phyloP scores from a whole-genome alignment of 371 early-diverging fungal genomes.

The Apophysomyces sp. region DNA sequence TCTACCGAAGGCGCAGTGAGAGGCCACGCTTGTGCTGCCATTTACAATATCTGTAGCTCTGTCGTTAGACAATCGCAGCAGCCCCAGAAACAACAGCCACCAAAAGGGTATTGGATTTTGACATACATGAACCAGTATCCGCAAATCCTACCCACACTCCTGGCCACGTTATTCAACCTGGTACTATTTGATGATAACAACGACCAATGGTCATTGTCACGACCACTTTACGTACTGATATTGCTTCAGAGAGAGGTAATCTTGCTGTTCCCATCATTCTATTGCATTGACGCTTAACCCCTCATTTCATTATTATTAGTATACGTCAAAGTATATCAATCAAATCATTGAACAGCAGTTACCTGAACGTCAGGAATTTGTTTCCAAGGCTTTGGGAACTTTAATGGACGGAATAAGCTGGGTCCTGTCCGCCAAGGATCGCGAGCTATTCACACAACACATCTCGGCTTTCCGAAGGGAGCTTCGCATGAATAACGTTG shows the following conservation, averaged over 20 bases:
- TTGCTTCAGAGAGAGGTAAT: constrained; percentile 68
- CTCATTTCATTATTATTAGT: constrained; percentile 29
- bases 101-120: constrained; percentile 38
- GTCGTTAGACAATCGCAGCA: constrained; percentile 36
- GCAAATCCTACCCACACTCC: constrained; percentile 53
- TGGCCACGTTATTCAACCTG: constrained; percentile 65
- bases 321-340: constrained; percentile 63
- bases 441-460: constrained; percentile 77
- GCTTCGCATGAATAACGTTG: constrained; percentile 16
- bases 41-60: constrained; percentile 71
- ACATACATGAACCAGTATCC: constrained; percentile 49
- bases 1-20: constrained; percentile 49
- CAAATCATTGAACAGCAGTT: constrained; percentile 70
- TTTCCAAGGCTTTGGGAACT: constrained; percentile 53
- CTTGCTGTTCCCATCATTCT: neutral
- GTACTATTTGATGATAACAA: constrained; percentile 75
- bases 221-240: constrained; percentile 77
- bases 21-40: constrained; percentile 63
- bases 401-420: constrained; percentile 71
- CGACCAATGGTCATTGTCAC: constrained; percentile 81
- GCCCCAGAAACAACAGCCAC: constrained; percentile 6
- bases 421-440: constrained; percentile 60
- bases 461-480: constrained; percentile 67
- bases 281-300: neutral
- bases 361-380: constrained; percentile 63